Base-by-base conservation (phyloP, 805 yeast genomes). In the Cyberlindnera amylophila region DNA sequence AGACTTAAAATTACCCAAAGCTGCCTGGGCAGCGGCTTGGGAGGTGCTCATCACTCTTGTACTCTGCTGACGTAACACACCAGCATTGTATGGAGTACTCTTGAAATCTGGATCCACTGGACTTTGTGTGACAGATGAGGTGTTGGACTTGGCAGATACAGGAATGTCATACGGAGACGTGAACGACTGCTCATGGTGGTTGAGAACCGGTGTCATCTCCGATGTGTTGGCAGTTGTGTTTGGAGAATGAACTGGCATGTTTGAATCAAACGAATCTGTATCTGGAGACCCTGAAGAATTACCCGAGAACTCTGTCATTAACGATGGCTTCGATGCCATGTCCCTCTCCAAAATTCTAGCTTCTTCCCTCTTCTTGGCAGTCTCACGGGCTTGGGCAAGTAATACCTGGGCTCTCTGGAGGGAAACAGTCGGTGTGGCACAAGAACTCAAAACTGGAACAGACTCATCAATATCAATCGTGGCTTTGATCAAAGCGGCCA, bases 381-480 rank as follows among this genome's bases (percentile, higher is more conserved):
- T 86, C 55, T 83, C 93, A 56, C 95, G 73, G 0, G 96, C 93
- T 52, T 82, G 85, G 2, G 86, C 82, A 54, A 88, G 70, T 62
- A 93, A 63, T 55, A 82, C 95, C 63, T 88, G 95, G 0, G 99
- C 99, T 54, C 79, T 81, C 36, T 80, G 77, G 49, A 93, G 68
- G 10, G 96, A 81, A 8, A 93, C 89, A 0, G 98, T 91, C n/a
- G 99, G 98, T 0, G 97, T 88, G 11, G 85, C 82, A 62, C 96
- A 91, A 13, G 96, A 85, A 46, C 96, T 84, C 9, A 90, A 82
- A 2, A 88, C 93, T 1, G 99, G 97, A 12, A 86, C 87, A 2
- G 86, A 65, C 44, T 93, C 97, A 65, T 93, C 99, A 42, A 95
- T 73, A 59, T 93, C 99, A 54, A 93, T 95, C 0, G 98, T 93